Base-by-base conservation (phyloP, 1,139 yeast species). In the Debaryomyces udenii region DNA sequence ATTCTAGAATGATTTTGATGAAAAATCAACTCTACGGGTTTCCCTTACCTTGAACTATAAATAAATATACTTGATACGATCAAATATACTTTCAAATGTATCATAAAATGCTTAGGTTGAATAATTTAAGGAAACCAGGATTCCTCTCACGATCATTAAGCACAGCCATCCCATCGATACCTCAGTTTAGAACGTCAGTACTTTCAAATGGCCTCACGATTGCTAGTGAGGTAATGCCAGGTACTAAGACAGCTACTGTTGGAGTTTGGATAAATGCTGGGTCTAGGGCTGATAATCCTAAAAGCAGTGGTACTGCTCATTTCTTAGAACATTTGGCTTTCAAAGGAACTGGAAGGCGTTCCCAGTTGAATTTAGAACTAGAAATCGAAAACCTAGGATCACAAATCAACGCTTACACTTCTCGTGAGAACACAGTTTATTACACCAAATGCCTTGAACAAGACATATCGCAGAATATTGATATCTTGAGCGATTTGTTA, bases 231-330 rank as follows among this genome's bases (percentile, higher is more conserved):
- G 61, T 76, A 34, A 81, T 87, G 64, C 98, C 99, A 9, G 85
- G 88, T 45, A 85, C 96, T 4, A 78, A 84, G 53, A 90, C 98
- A 31, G 98, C 99, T 48, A 93, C 99, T 2, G 97, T 94, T 9
- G 99, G 98, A 2, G 93, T 93, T 36, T 86, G 91, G 90, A 91
- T 93, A 50, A 96, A 94, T 64, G 97, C 99, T 35, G 99, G 99
- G 1, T 91, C 98, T 2, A 78, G 99, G 48, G 98, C 98, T 2
- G 99, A 93, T 66, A 86, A 83, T 56, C 80, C 83, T 38, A 78
- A 78, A 59, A 89, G 90, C 55, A 75, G 81, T 43, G 99, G 99
- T 35, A 91, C 98, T 9, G 99, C 99, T 0, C 99, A 93, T 66
- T 93, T 93, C 60, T 70, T 93, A 44, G 99, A 93, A 64, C 99